Evolutionary conservation across 495 filamentous ascomycete species (phyloP).

Genomic region (Hypoxylon rickii): DNA sequence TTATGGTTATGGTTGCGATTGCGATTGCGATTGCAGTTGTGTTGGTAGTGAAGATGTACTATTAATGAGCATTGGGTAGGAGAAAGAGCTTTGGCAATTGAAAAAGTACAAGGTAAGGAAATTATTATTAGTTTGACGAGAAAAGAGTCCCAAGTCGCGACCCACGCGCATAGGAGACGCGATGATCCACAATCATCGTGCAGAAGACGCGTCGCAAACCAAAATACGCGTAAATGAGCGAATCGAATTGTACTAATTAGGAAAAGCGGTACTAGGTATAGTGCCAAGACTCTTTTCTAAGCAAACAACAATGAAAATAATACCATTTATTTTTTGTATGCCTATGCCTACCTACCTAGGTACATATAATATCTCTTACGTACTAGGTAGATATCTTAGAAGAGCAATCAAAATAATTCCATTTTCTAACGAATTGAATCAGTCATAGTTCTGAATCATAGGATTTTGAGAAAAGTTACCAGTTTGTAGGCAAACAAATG

Average conservation of each 20-base stretch:
- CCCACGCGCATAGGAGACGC: conserved; percentile 28
- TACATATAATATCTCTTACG: too few species aligned
- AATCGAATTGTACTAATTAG: conserved; percentile 2
- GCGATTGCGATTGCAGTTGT: neutral
- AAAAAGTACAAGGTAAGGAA: neutral
- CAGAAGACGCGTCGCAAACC: conserved; percentile 17
- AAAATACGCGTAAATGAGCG: conserved; percentile 25
- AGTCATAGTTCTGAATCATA: too few species aligned
- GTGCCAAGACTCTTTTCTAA: conserved; percentile 15
- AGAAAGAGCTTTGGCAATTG: conserved; percentile 7
- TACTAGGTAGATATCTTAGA: too few species aligned
- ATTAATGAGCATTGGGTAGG: conserved; percentile 14
- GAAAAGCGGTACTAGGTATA: conserved; percentile 2
- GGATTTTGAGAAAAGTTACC: too few species aligned
- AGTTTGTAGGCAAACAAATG: too few species aligned
- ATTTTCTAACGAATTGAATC: too few species aligned
- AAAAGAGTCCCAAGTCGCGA: conserved; percentile 7
- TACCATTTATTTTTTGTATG: too few species aligned
- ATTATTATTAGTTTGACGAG: conserved; percentile 1
- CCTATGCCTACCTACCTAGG: too few species aligned
- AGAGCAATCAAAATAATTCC: too few species aligned
- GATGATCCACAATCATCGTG: conserved; percentile 3
- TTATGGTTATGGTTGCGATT: neutral
- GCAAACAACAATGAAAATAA: neutral
- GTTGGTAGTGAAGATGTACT: neutral